Evolutionary conservation across 495 filamentous ascomycete genomes (phyloP), one percentile per base, ranked within the genome.

Genomic region (Usnea hakonensis): DNA sequence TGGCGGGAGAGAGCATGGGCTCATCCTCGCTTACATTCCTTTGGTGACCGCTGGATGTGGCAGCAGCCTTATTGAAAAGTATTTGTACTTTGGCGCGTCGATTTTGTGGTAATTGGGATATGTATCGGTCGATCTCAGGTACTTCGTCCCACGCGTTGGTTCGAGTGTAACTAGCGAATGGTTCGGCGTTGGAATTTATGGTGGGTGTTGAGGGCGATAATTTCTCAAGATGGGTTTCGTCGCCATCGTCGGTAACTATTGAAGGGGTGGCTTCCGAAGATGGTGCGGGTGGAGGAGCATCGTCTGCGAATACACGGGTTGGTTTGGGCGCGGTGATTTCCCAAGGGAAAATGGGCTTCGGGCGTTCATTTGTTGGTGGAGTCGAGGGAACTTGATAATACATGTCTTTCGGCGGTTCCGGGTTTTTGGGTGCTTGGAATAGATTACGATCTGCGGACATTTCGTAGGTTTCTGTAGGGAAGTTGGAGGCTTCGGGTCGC

Each of bases 81-180:
- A 84, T 79, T 71, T 87, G 85, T 56, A 85, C 80, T 63, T 77
- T 81, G 55, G 75, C 81, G 44, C 79, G 83, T 55, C 84, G 86
- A 60, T 83, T 75, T 70, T 85, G 83, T 65, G 86, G 83, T 33
- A 92, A 75, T 46, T 80, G 78, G 57, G 87, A 84, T 55, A 92
- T 87, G 69, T 94, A 95, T 54, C 81, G 79, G 62, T 90, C 83
- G 66, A 96, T 96, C 58, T 88, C 83, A 3, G 88, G 88, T 32
- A 90, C 82, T 38, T 88, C 87, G 67, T 96, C 91, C 91, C 91
- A 96, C 46, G 89, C 90, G 72, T 96, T 96, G 43, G 79, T 80
- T 70, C 83, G 77, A 60, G 80, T 81, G 68, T 87, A 89, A 63
- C 75, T 74, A 55, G 82, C 75, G 83, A 85, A 94, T 13, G 84